These are phyloP conservation scores for Termitomyces sp. DNA, from an alignment of 1,284 basidiomycete species.

Conservation along the genomic window DNA sequence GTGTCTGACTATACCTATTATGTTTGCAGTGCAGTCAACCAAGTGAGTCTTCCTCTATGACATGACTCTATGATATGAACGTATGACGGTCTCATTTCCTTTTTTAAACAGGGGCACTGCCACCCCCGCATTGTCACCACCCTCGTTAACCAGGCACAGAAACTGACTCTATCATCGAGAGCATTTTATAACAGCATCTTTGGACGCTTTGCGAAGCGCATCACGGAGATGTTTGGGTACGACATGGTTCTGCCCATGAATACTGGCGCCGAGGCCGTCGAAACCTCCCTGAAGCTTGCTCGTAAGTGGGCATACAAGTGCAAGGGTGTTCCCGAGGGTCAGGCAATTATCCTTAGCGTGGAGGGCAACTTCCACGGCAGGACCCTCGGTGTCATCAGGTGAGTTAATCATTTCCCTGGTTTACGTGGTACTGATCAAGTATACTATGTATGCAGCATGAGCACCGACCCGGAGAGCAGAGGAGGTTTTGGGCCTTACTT, in stretches of 20 bases:
- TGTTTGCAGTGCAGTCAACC: constrained; percentile 72
- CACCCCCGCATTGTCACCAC: constrained; percentile 86
- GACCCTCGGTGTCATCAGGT: constrained; percentile 86
- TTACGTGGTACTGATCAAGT: constrained; percentile 8
- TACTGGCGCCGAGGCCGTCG: constrained; percentile 97
- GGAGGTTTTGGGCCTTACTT: constrained; percentile 91
- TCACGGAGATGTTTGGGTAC: constrained; percentile 84
- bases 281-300: constrained; percentile 82
- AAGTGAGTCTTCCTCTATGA: constrained; percentile 43
- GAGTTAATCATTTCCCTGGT: constrained; percentile 16
- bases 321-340: constrained; percentile 80
- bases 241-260: constrained; percentile 99
- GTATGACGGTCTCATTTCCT: not conserved
- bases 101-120: constrained; percentile 76
- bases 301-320: constrained; percentile 91
- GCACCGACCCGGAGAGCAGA: constrained; percentile 90
- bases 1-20: not conserved
- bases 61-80: not conserved
- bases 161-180: constrained; percentile 89
- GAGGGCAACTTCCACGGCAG: constrained; percentile 96
- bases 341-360: constrained; percentile 86
- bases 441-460: constrained; percentile 60
- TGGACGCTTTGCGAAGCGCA: constrained; percentile 82
- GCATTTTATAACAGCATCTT: constrained; percentile 96
- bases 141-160: constrained; percentile 82